Evolutionary conservation across 2,329 filamentous ascomycete species (phyloP), one percentile per base, ranked within the genome.

Genomic region (Botrytis hyacinthi): DNA sequence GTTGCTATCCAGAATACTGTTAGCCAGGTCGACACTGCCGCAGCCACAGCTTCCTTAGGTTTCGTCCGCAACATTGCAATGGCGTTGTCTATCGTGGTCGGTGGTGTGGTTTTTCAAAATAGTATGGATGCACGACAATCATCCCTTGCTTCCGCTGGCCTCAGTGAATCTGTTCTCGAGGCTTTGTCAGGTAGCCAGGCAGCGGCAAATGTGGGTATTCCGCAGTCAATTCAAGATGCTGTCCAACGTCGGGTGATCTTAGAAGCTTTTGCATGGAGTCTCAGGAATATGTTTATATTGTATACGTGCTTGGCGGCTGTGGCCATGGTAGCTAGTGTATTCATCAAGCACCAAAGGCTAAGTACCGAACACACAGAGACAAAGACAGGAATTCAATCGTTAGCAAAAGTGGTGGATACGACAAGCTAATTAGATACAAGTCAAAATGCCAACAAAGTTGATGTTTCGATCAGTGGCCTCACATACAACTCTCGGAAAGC

Each of bases 1-100:
- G 85, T 90, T 44, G 87, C 87, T 0, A 80, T 90, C 0, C 88
- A 90, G 75, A 84, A 83, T n/a, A 83, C 83, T 22, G 85, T 88
- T 20, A 79, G 82, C 1, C 76, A 76, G 70, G 73, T 63, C 8
- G 75, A 79, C 62, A 82, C 82, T 1, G 86, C 86, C 0, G 84
- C 84, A 0, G 87, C 87, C 0, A 88, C 86, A 0, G 84, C 86
- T 0, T 87, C 87, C 0, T 80, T 88, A 6, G 83, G 83, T 0
- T 87, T 89, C 74, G 77, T 84, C 20, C 82, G 84, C 10, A 83
- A 82, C 61, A 77, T 86, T 9, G 82, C 83, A 0, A 81, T 82
- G 0, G 80, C 84, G 0, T 78, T 86, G n/a, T 84, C 83, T 1
- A 79, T 86, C 32, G 84, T 86, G 4, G 76, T 86, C 18, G 84